Percentiles rank a stretch among this genome's conserved stretches.
phyloP scores from a whole-genome alignment of 148 eudicot genomes.

The Amaranthus cruentus region DNA sequence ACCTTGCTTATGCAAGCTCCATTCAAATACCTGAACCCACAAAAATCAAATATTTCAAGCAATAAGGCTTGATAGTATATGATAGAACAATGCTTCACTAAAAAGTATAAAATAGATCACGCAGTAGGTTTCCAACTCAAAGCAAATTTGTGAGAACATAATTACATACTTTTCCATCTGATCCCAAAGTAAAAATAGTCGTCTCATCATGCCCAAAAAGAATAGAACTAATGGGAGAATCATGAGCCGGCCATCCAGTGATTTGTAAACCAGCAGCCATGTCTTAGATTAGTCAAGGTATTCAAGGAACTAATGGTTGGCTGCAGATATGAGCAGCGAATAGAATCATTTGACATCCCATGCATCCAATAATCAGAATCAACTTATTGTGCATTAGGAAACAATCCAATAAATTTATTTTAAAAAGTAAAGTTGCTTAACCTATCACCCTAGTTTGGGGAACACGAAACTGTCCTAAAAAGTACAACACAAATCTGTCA shows the following conservation, averaged over 20 bases:
- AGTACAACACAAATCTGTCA: background rate
- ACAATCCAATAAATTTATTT: background rate
- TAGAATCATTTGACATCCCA: background rate
- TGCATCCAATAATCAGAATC: slow-evolving; percentile 1
- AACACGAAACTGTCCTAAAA: background rate
- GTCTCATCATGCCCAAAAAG: slow-evolving; percentile 94
- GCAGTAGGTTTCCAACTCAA: background rate
- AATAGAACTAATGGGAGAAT: slow-evolving; percentile 77
- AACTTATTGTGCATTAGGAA: background rate
- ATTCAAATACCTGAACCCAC: slow-evolving; percentile 67
- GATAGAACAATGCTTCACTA: too few relatives aligned
- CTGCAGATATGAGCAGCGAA: slow-evolving; percentile 3
- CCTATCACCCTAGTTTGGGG: background rate
- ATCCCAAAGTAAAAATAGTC: slow-evolving; percentile 84
- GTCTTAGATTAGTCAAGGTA: slow-evolving; percentile 38
- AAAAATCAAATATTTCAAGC: slow-evolving; percentile 16
- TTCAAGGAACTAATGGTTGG: slow-evolving; percentile 23
- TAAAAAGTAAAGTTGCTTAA: background rate
- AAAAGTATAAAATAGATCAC: background rate
- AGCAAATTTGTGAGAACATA: background rate
- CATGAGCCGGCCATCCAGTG: slow-evolving; percentile 99
- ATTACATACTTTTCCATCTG: slow-evolving; percentile 82
- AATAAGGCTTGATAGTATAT: background rate
- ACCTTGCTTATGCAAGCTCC: slow-evolving; percentile 97
- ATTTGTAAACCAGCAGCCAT: slow-evolving; percentile 92